These are phyloP conservation scores for Heteromeles arbutifolia DNA, from an alignment of 306 rosid species.

Conservation along the genomic window DNA sequence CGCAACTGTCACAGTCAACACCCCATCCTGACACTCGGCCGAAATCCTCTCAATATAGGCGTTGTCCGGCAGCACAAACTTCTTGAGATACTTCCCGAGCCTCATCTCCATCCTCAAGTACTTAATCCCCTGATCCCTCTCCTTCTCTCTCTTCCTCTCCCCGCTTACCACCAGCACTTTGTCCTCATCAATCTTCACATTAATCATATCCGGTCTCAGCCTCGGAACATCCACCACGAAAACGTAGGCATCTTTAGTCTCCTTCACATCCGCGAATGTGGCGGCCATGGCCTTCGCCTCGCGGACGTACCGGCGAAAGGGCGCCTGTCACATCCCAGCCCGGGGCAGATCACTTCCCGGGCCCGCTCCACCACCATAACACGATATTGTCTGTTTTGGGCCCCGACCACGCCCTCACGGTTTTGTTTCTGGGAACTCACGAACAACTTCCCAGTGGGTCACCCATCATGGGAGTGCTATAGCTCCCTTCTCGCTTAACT, in stretches of 20 bases:
- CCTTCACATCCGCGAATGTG: conserved; percentile 34
- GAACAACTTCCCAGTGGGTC: too few relatives aligned
- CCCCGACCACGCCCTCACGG: too few relatives aligned
- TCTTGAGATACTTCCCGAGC: conserved; percentile 42
- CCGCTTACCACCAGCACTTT: conserved; percentile 34
- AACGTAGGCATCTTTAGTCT: conserved; percentile 14
- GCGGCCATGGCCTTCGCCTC: conserved; percentile 38
- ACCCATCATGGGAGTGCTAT: too few relatives aligned
- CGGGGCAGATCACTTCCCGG: too few relatives aligned
- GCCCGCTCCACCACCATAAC: too few relatives aligned
- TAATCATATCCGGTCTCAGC: conserved; percentile 20
- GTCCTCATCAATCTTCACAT: conserved; percentile 30
- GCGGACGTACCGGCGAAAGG: conserved; percentile 23
- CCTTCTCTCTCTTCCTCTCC: conserved; percentile 39
- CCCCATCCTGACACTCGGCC: conserved; percentile 36
- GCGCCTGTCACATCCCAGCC: too few relatives aligned
- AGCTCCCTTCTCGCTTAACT: too few relatives aligned
- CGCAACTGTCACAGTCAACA: conserved; percentile 27
- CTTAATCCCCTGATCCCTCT: conserved; percentile 19
- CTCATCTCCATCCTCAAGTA: conserved; percentile 51
- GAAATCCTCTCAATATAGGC: conserved; percentile 29
- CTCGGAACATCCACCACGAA: conserved; percentile 37
- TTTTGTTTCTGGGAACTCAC: too few relatives aligned
- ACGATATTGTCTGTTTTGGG: too few relatives aligned
- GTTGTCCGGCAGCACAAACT: conserved; percentile 37